phyloP scores from a whole-genome alignment of 2,329 filamentous ascomycete genomes.

The Chrysosporium queenslandicum region DNA sequence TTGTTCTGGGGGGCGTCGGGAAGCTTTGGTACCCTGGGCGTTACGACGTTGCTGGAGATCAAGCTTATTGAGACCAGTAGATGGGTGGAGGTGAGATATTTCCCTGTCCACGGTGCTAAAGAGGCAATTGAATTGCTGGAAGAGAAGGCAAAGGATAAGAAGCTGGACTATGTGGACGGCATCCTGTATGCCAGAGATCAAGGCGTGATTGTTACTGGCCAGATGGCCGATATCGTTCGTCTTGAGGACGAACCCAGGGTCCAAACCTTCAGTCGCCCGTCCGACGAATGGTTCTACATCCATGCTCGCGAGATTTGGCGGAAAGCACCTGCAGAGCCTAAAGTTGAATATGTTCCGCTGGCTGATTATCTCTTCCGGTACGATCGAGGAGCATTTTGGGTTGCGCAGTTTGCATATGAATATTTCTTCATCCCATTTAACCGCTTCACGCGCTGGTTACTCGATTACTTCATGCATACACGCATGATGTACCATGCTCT shows the following conservation, averaged over 20 bases:
- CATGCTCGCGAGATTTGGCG: constrained; percentile 44
- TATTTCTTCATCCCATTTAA: constrained; percentile 52
- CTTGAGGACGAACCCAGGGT: constrained; percentile 23
- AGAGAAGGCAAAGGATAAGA: constrained; percentile 32
- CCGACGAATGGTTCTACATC: constrained; percentile 65
- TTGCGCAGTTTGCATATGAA: constrained; percentile 45
- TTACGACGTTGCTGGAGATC: constrained; percentile 53
- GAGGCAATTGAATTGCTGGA: constrained; percentile 43
- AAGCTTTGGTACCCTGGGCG: constrained; percentile 51
- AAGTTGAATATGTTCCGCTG: constrained; percentile 37
- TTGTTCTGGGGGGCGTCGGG: constrained; percentile 52
- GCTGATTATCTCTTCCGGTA: constrained; percentile 49
- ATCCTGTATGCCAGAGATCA: constrained; percentile 49
- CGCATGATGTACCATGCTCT: constrained; percentile 51
- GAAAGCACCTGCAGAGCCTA: constrained; percentile 12
- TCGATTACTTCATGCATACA: constrained; percentile 51
- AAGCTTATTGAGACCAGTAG: constrained; percentile 45
- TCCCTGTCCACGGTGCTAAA: constrained; percentile 43
- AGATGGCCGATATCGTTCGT: constrained; percentile 39
- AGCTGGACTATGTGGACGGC: constrained; percentile 58
- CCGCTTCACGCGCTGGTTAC: constrained; percentile 44
- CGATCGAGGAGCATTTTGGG: constrained; percentile 52
- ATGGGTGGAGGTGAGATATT: constrained; percentile 55
- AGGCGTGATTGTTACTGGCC: constrained; percentile 51
- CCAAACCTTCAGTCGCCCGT: constrained; percentile 45